phyloP scores from a whole-genome alignment of 1,139 yeast species.

The Scheffersomyces quercinus region DNA sequence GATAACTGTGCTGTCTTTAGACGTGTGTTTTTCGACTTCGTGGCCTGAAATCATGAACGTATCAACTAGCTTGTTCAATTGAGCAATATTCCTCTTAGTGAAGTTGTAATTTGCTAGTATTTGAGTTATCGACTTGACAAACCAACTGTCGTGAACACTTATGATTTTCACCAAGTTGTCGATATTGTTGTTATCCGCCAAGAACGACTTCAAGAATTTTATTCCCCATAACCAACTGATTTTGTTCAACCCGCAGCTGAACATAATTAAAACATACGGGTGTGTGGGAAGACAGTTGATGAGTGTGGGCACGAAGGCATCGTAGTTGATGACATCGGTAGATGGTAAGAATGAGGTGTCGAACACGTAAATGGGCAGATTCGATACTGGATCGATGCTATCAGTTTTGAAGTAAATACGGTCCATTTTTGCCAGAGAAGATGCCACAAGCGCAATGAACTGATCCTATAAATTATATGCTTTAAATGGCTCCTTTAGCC shows the following conservation, averaged over 20 bases:
- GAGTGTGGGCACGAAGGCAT: slow-evolving; percentile 41
- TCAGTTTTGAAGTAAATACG: slow-evolving; percentile 61
- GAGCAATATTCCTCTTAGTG: slow-evolving; percentile 33
- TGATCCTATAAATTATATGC: no score
- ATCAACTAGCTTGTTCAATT: slow-evolving; percentile 32
- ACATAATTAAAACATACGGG: slow-evolving; percentile 67
- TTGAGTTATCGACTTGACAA: slow-evolving; percentile 77
- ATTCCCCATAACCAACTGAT: slow-evolving; percentile 78
- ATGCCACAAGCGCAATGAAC: no score
- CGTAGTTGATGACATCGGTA: slow-evolving; percentile 47
- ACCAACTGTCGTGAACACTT: slow-evolving; percentile 91
- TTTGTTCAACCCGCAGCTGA: slow-evolving; percentile 75
- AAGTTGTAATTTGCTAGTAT: slow-evolving; percentile 56
- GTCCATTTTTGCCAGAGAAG: slow-evolving; percentile 29
- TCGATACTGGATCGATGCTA: slow-evolving; percentile 59
- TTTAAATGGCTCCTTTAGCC: no score
- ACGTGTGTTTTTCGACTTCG: slow-evolving; percentile 7
- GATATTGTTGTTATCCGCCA: slow-evolving; percentile 49
- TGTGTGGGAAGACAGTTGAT: slow-evolving; percentile 49
- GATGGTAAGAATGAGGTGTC: slow-evolving; percentile 76
- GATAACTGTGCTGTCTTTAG: slow-evolving; percentile 30
- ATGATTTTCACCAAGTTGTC: slow-evolving; percentile 58
- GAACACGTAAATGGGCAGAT: slow-evolving; percentile 67
- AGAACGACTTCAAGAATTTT: slow-evolving; percentile 67
- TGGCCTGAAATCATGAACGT: slow-evolving; percentile 19